Percentiles rank a stretch among this genome's conserved stretches.
These are phyloP conservation scores for Ailanthus altissimus DNA, from an alignment of 345 rosid genomes.

Conservation along the genomic window DNA sequence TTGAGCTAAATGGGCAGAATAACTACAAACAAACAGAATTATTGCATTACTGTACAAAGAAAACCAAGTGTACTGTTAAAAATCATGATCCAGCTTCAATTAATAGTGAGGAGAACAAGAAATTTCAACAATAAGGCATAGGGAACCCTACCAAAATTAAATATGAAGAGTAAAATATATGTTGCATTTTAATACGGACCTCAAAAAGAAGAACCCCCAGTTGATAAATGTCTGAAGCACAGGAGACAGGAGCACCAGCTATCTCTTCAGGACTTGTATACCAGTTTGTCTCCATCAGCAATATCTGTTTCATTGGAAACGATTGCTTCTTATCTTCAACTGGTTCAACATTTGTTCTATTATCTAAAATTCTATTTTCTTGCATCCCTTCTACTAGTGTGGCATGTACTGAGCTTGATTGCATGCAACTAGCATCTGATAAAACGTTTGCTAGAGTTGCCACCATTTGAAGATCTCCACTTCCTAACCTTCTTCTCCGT, in stretches of 20 bases:
- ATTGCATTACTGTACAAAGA: conserved; percentile 33
- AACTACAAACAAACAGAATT: conserved; percentile 45
- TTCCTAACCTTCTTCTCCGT: conserved; percentile 38
- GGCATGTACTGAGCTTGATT: conserved; percentile 44
- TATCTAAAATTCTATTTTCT: conserved; percentile 40
- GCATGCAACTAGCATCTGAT: conserved; percentile 65
- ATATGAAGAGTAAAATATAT: conserved; percentile 4
- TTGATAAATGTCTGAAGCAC: conserved; percentile 86
- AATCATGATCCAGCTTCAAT: neutral
- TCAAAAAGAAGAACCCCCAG: conserved; percentile 92
- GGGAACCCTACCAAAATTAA: neutral
- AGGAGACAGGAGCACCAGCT: conserved; percentile 57
- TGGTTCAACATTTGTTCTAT: conserved; percentile 35
- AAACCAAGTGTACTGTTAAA: conserved; percentile 3
- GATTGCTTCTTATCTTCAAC: conserved; percentile 63
- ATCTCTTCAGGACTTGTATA: conserved; percentile 89
- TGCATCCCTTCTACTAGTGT: conserved; percentile 38
- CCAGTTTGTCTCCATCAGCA: conserved; percentile 86
- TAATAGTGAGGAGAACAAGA: conserved; percentile 9
- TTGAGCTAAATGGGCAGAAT: conserved; percentile 63
- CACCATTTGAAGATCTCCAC: conserved; percentile 38
- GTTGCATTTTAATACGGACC: conserved; percentile 42
- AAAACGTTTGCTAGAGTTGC: conserved; percentile 42
- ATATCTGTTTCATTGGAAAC: conserved; percentile 85
- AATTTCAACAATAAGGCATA: neutral